phyloP scores from a whole-genome alignment of 2,329 filamentous ascomycete species.

The Ceratocystiopsis minuta region DNA sequence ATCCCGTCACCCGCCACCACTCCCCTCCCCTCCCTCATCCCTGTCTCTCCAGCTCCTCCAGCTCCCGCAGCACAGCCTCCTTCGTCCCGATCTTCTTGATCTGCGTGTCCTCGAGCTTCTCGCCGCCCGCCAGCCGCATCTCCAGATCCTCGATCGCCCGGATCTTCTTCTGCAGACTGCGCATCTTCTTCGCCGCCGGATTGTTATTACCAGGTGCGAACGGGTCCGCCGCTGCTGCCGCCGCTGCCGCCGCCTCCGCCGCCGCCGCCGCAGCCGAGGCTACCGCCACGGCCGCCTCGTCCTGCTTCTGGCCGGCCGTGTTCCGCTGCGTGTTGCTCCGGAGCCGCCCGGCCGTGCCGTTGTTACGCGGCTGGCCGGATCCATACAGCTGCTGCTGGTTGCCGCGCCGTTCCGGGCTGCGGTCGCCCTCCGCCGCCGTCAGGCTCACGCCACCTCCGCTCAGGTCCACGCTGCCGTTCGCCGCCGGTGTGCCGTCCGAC shows the following conservation, averaged over 20 bases:
- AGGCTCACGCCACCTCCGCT: too few species aligned
- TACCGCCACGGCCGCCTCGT: conserved; percentile 11
- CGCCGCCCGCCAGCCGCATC: conserved; percentile 83
- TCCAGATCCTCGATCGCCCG: conserved; percentile 94
- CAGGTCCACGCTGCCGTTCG: conserved; percentile 15
- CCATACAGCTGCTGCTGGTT: conserved; percentile 19
- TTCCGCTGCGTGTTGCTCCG: conserved; percentile 32
- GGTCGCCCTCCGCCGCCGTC: conserved; percentile 29
- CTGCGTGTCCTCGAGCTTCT: conserved; percentile 96
- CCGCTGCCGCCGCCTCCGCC: conserved; percentile 13
- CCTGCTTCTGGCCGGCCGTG: conserved; percentile 13
- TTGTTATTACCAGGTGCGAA: conserved; percentile 32
- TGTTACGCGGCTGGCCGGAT: conserved; percentile 35
- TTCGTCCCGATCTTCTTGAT: conserved; percentile 96
- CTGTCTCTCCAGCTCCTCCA: conserved; percentile 39
- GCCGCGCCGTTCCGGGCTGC: conserved; percentile 49
- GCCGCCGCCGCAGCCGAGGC: conserved; percentile 14
- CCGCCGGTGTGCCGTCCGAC: conserved; percentile 40
- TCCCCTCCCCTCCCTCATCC: not conserved
- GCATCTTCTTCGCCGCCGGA: conserved; percentile 85
- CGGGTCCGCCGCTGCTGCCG: conserved; percentile 18
- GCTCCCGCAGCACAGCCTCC: conserved; percentile 63
- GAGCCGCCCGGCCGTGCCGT: conserved; percentile 20
- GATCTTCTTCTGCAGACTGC: conserved; percentile 90
- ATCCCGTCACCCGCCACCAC: too few species aligned